A percentile compares a stretch with the other conserved stretches of the same genome.
These are phyloP conservation scores for Sodiomyces alkalinus DNA, from an alignment of 2,329 filamentous ascomycete genomes.

Conservation along the genomic window DNA sequence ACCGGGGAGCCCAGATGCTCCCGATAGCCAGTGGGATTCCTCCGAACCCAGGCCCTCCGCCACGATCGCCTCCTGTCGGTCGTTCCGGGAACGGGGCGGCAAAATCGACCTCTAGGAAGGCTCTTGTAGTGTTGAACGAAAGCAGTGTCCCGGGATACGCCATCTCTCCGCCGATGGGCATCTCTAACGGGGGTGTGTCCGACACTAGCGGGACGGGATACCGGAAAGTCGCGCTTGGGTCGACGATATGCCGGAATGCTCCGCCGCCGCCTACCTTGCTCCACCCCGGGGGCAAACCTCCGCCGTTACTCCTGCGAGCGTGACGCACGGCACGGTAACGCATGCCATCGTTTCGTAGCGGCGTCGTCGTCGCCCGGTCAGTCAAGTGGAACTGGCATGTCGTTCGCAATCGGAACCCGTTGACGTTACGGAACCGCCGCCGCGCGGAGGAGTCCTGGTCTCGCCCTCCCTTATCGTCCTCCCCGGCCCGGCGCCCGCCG, in stretches of 20 bases:
- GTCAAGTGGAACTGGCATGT: constrained; percentile 24
- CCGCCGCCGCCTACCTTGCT: constrained; percentile 16
- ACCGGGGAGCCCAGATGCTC: constrained; percentile 20
- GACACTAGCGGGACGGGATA: constrained; percentile 24
- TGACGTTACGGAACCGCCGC: constrained; percentile 20
- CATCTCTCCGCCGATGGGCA: constrained; percentile 5
- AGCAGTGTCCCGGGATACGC: constrained; percentile 22
- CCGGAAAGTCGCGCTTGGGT: constrained; percentile 21
- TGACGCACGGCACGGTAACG: constrained; percentile 22
- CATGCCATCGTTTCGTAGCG: constrained; percentile 21
- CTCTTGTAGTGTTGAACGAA: constrained; percentile 22
- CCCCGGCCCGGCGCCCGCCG: constrained; percentile 6
- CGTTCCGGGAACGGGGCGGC: constrained; percentile 13
- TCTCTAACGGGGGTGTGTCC: background rate
- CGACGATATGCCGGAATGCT: constrained; percentile 22
- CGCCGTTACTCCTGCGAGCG: constrained; percentile 13
- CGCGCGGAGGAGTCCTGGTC: too few species aligned
- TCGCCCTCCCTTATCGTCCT: too few species aligned
- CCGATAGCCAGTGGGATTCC: constrained; percentile 25
- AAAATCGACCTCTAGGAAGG: constrained; percentile 25
- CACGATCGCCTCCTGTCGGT: constrained; percentile 4
- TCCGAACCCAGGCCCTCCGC: constrained; percentile 9
- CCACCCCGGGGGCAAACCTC: constrained; percentile 23
- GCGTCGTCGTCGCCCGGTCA: constrained; percentile 18
- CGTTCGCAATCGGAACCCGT: constrained; percentile 22